Evolutionary conservation across 139 green algal species (phyloP).

Genomic region (Medakamo hakoo): DNA sequence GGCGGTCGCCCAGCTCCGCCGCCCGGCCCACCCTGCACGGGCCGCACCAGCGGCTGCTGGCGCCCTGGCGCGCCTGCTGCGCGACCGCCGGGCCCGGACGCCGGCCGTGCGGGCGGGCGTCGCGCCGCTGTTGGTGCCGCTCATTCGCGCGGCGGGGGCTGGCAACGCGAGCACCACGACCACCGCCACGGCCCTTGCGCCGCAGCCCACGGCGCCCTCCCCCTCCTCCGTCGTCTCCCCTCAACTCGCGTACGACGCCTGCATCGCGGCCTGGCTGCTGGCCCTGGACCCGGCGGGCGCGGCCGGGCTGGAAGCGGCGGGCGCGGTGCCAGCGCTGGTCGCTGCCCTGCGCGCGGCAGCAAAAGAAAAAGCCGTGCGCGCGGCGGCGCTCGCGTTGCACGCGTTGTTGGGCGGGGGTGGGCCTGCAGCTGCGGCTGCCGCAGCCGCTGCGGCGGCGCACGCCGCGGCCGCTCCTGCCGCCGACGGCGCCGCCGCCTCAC

Average conservation of each 20-base stretch:
- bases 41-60: conserved; percentile 33
- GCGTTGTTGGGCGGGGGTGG: conserved; percentile 50
- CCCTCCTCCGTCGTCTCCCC: background rate
- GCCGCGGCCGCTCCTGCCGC: no score
- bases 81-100: conserved; percentile 37
- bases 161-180: conserved; percentile 30
- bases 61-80: conserved; percentile 58
- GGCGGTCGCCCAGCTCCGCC: conserved; percentile 64
- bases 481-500: conserved; percentile 9
- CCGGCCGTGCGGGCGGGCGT: conserved; percentile 40
- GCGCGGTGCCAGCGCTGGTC: conserved; percentile 57
- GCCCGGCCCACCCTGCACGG: conserved; percentile 40
- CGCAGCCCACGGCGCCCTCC: background rate
- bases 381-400: conserved; percentile 59
- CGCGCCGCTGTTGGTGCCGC: conserved; percentile 42
- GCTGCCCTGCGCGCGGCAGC: conserved; percentile 50
- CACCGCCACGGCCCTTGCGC: conserved; percentile 52
- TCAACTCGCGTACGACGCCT: background rate
- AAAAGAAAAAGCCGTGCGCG: conserved; percentile 94
- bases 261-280: background rate
- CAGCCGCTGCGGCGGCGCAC: no score
- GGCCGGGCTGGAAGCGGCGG: conserved; percentile 3
- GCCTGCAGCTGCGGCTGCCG: conserved; percentile 56
- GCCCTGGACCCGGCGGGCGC: background rate
- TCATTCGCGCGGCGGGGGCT: conserved; percentile 26